Evolutionary conservation across 192 early-diverging fungal genomes (phyloP).

Genomic region (Coemansia sp.): DNA sequence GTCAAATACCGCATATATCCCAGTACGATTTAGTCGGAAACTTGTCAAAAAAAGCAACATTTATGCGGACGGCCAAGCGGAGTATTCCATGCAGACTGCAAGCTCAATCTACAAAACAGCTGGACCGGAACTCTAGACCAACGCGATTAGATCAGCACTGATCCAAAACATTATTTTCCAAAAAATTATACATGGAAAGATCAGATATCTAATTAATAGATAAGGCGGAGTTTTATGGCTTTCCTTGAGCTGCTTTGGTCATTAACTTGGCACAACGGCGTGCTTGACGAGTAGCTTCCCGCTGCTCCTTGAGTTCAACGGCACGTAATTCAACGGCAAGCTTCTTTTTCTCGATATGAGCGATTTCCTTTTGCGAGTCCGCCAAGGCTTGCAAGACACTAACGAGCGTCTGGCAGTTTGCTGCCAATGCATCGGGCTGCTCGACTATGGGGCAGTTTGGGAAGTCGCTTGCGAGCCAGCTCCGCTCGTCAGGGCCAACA

Average conservation of each 20-base stretch:
- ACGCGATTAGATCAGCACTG: neutral
- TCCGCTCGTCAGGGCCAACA: constrained; percentile 1
- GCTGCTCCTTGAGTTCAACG: neutral
- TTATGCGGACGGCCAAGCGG: too few relatives aligned
- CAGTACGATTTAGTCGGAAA: too few relatives aligned
- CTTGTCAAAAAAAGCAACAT: too few relatives aligned
- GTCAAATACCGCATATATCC: too few relatives aligned
- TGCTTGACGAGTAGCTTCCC: neutral
- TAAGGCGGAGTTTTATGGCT: too few relatives aligned
- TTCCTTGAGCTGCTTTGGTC: neutral
- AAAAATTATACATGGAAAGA: too few relatives aligned
- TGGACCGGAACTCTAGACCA: too few relatives aligned
- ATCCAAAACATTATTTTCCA: neutral
- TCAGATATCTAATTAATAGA: too few relatives aligned
- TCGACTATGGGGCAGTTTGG: too few relatives aligned
- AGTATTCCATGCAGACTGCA: too few relatives aligned
- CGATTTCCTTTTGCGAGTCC: neutral
- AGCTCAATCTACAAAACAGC: too few relatives aligned
- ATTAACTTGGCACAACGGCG: constrained; percentile 4
- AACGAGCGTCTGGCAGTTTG: neutral
- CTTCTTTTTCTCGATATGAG: neutral
- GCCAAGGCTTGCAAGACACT: neutral
- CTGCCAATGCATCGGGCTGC: too few relatives aligned
- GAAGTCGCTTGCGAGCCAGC: neutral
- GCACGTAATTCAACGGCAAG: neutral